A percentile compares a stretch with the other conserved stretches of the same genome.
phyloP scores from a whole-genome alignment of 2,329 filamentous ascomycete species.

The Diaporthe nobilis region DNA sequence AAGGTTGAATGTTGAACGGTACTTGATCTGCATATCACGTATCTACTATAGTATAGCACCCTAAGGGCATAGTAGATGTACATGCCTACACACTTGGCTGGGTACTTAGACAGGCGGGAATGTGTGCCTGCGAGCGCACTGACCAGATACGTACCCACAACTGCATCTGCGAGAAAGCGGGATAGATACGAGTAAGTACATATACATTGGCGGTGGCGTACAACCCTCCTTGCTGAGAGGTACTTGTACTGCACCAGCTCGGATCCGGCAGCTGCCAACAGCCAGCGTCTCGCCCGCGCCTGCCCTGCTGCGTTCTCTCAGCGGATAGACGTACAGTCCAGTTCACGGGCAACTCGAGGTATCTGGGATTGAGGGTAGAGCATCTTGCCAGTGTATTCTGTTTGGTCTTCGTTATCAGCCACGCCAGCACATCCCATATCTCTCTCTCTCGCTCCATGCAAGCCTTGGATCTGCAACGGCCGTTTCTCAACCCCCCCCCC shows the following conservation, averaged over 20 bases:
- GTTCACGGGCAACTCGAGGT: neutral
- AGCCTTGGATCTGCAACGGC: neutral
- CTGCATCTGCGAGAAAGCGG: neutral
- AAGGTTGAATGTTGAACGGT: neutral
- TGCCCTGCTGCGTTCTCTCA: neutral
- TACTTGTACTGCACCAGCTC: neutral
- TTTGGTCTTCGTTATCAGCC: neutral
- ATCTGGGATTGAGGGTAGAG: neutral
- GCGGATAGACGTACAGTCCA: neutral
- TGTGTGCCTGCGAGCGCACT: neutral
- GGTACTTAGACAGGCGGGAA: neutral
- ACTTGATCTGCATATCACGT: neutral
- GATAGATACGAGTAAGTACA: neutral
- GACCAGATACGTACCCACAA: neutral
- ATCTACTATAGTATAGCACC: neutral
- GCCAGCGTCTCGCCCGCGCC: constrained; percentile 5
- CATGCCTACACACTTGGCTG: neutral
- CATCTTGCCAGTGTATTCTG: neutral
- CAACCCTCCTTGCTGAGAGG: neutral
- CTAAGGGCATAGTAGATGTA: neutral
- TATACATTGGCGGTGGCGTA: neutral
- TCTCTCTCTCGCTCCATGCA: neutral
- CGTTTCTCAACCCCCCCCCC: neutral
- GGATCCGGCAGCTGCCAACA: constrained; percentile 5
- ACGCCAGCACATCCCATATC: neutral